Evolutionary conservation across 1,284 basidiomycete species (phyloP), one percentile per base, ranked within the genome.

Genomic region (Moesziomyces sp.): DNA sequence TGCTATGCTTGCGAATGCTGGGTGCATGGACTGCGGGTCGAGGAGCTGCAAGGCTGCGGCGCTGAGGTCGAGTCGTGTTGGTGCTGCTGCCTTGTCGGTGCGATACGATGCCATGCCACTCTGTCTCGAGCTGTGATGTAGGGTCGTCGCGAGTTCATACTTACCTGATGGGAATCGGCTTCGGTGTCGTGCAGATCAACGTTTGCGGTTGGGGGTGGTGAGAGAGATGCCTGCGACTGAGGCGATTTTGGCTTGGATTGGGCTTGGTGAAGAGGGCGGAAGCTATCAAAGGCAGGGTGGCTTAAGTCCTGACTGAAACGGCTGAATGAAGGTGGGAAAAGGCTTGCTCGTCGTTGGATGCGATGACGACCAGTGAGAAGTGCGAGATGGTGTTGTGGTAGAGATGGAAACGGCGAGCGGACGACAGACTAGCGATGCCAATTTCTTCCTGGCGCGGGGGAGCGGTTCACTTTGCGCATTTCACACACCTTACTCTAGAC

Each of bases 281-380:
- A 18, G 40, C 47, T 45, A 40, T 34, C 65, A 53, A 26, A 68
- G 58, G n/a, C 65, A 68, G 65, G 59, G 48, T 68, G 65, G 65
- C 65, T 68, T 68, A 68, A 51, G 65, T 54, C 65, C 65, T 58
- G 65, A 50, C 54, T 68, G 23, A 52, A 54, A 48, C 46, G 55
- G 42, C 44, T 57, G 30, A 42, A 16, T 23, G 46, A 48, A 46
- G 47, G 26, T 28, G 51, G 16, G 13, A 34, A 26, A 40, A 19
- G 46, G 24, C 51, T 46, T 58, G 58, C 19, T 38, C 46, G 48
- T 44, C 23, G 46, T 44, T 57, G 35, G 28, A 24, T 45, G 55
- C 47, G 59, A 50, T 50, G 38, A 47, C 42, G 54, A 54, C 4
- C 50, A 35, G 38, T 43, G 26, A 28, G 42, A 42, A 51, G 47